A percentile compares a stretch with the other conserved stretches of the same genome.
These are phyloP conservation scores for Pecoramyces ruminantium DNA, from an alignment of 192 early-diverging fungal genomes.

Conservation along the genomic window DNA sequence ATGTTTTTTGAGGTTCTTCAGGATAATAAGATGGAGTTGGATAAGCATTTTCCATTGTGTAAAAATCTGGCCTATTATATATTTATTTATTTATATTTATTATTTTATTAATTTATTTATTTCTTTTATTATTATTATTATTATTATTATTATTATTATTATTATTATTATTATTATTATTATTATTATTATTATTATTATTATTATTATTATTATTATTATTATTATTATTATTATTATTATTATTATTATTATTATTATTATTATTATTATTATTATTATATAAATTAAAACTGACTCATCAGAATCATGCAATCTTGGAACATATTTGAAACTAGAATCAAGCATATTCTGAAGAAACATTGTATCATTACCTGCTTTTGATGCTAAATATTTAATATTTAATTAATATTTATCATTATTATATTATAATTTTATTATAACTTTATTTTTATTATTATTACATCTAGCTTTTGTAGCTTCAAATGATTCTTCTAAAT, in stretches of 20 bases:
- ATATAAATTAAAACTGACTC: conserved; percentile 22
- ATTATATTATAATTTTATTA: not conserved
- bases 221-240: too few species aligned
- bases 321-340: conserved; percentile 62
- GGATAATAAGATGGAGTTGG: conserved; percentile 86
- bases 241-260: too few species aligned
- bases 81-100: too few species aligned
- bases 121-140: too few species aligned
- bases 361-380: conserved; percentile 9
- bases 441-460: not conserved
- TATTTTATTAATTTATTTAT: too few species aligned
- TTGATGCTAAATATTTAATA: conserved; percentile 1
- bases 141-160: too few species aligned
- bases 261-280: too few species aligned
- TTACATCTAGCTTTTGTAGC: conserved; percentile 42
- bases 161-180: too few species aligned
- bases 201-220: too few species aligned
- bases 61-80: conserved; percentile 42
- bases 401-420: too few species aligned
- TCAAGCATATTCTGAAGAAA: conserved; percentile 62
- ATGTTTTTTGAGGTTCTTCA: conserved; percentile 52
- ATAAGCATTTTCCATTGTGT: conserved; percentile 55
- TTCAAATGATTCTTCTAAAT: conserved; percentile 48
- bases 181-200: too few species aligned
- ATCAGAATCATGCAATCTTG: conserved; percentile 67